Conservation (phyloP, 106 monocot genomes). For the Cymbidium sinense region DNA sequence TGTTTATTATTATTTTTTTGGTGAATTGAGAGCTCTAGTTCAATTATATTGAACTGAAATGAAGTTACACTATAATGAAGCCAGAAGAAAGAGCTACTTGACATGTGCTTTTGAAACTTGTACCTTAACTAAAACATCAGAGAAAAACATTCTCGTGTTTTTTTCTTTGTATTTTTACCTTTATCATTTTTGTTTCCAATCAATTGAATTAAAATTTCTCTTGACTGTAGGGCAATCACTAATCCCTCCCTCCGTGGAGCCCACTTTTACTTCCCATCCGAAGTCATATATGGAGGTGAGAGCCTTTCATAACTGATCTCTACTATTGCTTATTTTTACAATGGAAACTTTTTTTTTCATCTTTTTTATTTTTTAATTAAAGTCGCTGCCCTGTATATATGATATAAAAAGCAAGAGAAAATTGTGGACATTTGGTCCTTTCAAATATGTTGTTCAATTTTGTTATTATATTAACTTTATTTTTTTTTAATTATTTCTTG, state of each 20-base stretch:
- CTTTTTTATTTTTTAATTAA: not conserved
- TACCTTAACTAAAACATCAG: no score
- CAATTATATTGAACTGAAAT: no score
- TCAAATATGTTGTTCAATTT: not conserved
- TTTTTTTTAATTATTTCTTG: not conserved
- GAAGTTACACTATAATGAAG: no score
- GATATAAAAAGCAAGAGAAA: not conserved
- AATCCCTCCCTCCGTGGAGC: constrained; percentile 35
- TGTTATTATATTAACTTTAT: not conserved
- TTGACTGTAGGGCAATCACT: constrained; percentile 44
- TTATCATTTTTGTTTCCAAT: not conserved
- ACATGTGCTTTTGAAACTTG: no score
- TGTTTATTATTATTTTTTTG: not conserved
- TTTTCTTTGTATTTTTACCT: no score
- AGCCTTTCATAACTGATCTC: not conserved
- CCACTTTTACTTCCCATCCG: constrained; percentile 33
- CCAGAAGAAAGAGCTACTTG: no score
- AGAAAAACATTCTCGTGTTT: no score
- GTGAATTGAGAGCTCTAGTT: no score
- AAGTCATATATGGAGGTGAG: constrained; percentile 65
- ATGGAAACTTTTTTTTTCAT: not conserved
- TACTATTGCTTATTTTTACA: not conserved
- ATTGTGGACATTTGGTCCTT: not conserved
- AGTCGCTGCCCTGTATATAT: not conserved
- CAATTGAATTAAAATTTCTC: not conserved